These are phyloP conservation scores for Diaporthe caulivora DNA, from an alignment of 2,329 filamentous ascomycete species.

Conservation along the genomic window DNA sequence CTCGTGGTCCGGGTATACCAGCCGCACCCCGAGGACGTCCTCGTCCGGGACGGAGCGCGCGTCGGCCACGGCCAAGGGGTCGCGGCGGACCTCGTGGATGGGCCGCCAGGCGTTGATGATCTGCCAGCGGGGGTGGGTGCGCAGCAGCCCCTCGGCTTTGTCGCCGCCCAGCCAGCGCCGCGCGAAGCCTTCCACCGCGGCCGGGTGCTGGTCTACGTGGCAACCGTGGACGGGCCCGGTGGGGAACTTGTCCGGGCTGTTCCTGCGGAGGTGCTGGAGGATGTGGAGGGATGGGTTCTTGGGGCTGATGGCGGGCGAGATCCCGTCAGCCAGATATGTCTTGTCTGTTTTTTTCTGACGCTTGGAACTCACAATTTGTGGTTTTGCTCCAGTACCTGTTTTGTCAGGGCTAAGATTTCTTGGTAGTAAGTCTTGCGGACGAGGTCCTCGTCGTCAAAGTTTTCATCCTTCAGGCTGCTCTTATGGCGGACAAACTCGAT, in stretches of 20 bases:
- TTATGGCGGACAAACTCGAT: slow-evolving; percentile 8
- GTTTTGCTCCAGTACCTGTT: not conserved
- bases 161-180: slow-evolving; percentile 15
- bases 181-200: not conserved
- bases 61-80: slow-evolving; percentile 57
- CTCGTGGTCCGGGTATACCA: slow-evolving; percentile 51
- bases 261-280: slow-evolving; percentile 21
- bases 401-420: not conserved
- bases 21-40: slow-evolving; percentile 9
- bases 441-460: not conserved
- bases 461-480: not conserved
- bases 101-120: slow-evolving; percentile 31
- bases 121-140: slow-evolving; percentile 15
- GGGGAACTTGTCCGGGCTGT: slow-evolving; percentile 10
- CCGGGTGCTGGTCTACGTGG: slow-evolving; percentile 25
- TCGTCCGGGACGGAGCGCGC: slow-evolving; percentile 47
- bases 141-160: slow-evolving; percentile 7
- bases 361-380: not conserved
- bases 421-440: not conserved
- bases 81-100: slow-evolving; percentile 47
- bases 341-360: too few relatives aligned
- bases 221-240: slow-evolving; percentile 19
- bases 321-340: not conserved
- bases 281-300: slow-evolving; percentile 7
- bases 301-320: not conserved